Evolutionary conservation across 768 basidiomycete species (phyloP), one percentile per base, ranked within the genome.

Genomic region (Hemileccinum impolitum): DNA sequence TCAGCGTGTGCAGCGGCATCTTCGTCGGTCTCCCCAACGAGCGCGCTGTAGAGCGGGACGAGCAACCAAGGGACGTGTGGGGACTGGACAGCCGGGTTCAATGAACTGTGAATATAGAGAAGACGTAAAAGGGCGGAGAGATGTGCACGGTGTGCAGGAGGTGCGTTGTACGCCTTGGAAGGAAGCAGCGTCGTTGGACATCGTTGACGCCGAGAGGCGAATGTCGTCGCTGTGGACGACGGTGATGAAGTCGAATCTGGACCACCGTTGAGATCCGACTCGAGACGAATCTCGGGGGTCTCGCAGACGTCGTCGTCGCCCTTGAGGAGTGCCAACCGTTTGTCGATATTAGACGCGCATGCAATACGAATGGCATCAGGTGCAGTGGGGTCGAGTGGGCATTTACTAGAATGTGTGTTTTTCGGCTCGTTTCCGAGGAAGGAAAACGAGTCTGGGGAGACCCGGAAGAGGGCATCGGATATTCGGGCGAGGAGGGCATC

Each of bases 1-100:
- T 91, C 89, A 5, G 76, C 76, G 62, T 90, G 86, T 0, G 77
- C 73, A 10, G 78, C 62, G 37, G 87, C 84, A 46, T 79, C 76
- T 0, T 75, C 65, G 15, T 86, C 77, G 1, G 81, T 72, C 58
- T 90, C 87, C 59, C 80, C 77, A 15, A 71, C 66, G 42, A 89
- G 68, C 0, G 78, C 79, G 8, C 76, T 75, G 63, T 88, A 89
- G 19, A 90, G 60, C 0, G 86, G 85, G 14, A 90, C 74, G 11
- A 90, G 73, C 10, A 90, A 63, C 28, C 87, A 84, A 2, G 86
- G 80, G 39, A 84, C 74, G 50, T 87, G 78, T 9, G 81, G 82
- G 0, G 86, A 85, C 31, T 79, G 70, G 52, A 82, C 80, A 13
- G 80, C 85, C 10, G 88, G 86, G 64, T 91, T 90, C 19, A 90